Conservation (phyloP, 768 basidiomycete species). For the Tephrocybe sp. region DNA sequence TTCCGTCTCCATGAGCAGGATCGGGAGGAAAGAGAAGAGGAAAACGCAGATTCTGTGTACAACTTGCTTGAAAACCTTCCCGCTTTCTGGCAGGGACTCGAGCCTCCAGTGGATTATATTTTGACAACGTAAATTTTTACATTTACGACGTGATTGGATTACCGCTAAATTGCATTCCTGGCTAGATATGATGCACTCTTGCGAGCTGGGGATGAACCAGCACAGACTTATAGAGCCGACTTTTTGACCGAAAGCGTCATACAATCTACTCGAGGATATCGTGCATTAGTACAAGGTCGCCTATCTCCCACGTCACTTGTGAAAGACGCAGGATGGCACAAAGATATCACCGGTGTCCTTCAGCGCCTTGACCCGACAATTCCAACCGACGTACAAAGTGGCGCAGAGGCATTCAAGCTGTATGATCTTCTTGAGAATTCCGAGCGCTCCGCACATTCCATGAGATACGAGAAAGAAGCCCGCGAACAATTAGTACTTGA, state of each 20-base stretch:
- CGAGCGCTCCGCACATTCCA: conserved; percentile 34
- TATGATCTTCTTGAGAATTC: conserved; percentile 41
- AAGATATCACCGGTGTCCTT: conserved; percentile 46
- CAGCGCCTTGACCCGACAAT: conserved; percentile 37
- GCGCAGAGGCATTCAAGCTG: conserved; percentile 35
- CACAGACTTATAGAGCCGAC: conserved; percentile 41
- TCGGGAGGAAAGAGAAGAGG: conserved; percentile 26
- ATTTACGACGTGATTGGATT: neutral
- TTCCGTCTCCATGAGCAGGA: conserved; percentile 29
- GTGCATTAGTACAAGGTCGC: conserved; percentile 46
- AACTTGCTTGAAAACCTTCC: conserved; percentile 53
- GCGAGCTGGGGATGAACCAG: conserved; percentile 48
- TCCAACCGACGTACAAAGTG: conserved; percentile 28
- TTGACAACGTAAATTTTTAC: conserved; percentile 52
- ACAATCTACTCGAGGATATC: conserved; percentile 50
- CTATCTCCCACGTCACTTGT: conserved; percentile 36
- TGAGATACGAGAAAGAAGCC: conserved; percentile 49
- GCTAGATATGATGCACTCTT: conserved; percentile 63
- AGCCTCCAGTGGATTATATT: conserved; percentile 47
- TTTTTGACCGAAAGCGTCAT: conserved; percentile 57
- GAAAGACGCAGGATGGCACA: conserved; percentile 49
- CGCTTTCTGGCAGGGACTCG: conserved; percentile 51
- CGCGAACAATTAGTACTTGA: conserved; percentile 64
- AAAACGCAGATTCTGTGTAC: conserved; percentile 38
- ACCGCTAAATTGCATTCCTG: conserved; percentile 1